phyloP scores from a whole-genome alignment of 768 basidiomycete species.

The Podaxis sp. region DNA sequence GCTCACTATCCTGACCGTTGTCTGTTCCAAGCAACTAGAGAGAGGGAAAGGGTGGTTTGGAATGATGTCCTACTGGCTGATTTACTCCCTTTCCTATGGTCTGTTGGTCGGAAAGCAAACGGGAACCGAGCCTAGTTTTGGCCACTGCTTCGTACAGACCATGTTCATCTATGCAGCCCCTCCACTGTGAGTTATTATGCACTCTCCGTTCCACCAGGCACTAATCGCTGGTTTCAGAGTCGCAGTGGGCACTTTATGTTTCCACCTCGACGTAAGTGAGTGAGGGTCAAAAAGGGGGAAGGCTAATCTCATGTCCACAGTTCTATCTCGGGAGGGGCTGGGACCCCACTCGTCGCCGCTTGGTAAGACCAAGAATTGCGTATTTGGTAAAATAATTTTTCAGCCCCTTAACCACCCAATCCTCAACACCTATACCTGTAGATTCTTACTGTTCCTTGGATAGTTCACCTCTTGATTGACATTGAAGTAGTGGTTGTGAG shows the following conservation, averaged over 20 bases:
- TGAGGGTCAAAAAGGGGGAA: background rate
- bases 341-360: conserved; percentile 2
- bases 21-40: background rate
- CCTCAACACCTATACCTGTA: background rate
- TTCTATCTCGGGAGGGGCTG: conserved; percentile 4
- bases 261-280: conserved; percentile 3
- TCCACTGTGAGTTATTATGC: background rate
- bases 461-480: conserved; percentile 2
- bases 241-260: conserved; percentile 6
- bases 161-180: conserved; percentile 4
- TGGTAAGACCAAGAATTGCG: background rate
- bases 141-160: background rate
- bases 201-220: background rate
- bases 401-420: background rate
- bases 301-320: background rate
- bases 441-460: conserved; percentile 1
- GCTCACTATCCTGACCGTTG: background rate
- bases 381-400: background rate
- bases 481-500: conserved; percentile 7
- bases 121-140: background rate
- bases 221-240: background rate
- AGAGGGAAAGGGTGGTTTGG: conserved; percentile 9
- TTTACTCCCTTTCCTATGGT: conserved; percentile 5
- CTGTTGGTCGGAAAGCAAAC: conserved; percentile 6
- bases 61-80: conserved; percentile 4